Evolutionary conservation across 2,329 filamentous ascomycete genomes (phyloP), one percentile per base, ranked within the genome.

Genomic region (Remersonia thermophila): DNA sequence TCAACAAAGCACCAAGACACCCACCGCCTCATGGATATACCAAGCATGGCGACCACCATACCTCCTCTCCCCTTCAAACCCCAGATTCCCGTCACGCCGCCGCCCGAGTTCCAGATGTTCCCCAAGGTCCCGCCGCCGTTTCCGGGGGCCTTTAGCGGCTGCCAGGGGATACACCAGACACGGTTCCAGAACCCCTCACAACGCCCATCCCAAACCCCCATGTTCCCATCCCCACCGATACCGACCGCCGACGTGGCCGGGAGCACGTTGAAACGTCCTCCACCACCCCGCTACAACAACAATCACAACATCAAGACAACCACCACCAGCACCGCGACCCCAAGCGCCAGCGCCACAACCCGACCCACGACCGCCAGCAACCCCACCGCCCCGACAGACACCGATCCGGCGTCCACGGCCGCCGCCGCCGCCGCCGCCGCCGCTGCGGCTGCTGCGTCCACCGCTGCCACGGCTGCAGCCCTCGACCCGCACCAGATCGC

Each of bases 401-500:
- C 23, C 32, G 20, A 23, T 9, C 20, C 12, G 33, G 20, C 20
- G 9, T 6, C 40, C 17, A 31, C 30, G 2, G 14, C 40, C 27
- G 41, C 33, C 6, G 11, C 23, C 8, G 16, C 33, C 27, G 27
- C 12, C 27, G 12, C 27, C 11, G 27, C 11, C 6, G 12, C 27
- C 27, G 27, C 27, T 12, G 7, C 33, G 33, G 18, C 27, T 11
- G 25, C 36, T 10, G 30, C 32, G 32, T 31, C 37, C 32, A 28
- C 46, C 18, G 32, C 33, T 25, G 16, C 35, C 30, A 37, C 37
- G 25, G 31, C 31, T 10, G 30, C 43, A 15, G 27, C 32, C 18
- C 23, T 57, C 34, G 62, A 66, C 38, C 61, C 62, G 3, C 59
- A 58, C 40, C 61, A 65, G 40, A 46, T 64, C 14, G 58, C 61